A percentile compares a stretch with the other conserved stretches of the same genome.
phyloP scores from a whole-genome alignment of 2,329 filamentous ascomycete genomes.

The Alternaria consortialis region DNA sequence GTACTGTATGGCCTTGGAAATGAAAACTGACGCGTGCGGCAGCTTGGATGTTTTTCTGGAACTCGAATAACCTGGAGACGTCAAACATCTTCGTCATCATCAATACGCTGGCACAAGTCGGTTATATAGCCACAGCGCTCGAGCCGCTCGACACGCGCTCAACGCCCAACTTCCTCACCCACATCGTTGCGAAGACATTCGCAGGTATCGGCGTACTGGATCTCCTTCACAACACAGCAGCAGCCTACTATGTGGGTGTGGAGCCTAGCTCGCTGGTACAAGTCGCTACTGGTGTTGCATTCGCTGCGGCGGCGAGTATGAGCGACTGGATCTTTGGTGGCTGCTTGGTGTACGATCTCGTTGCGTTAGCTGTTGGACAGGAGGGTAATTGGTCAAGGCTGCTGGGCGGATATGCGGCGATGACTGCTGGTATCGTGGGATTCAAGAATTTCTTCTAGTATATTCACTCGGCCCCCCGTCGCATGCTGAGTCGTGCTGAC shows the following conservation, averaged over 20 bases:
- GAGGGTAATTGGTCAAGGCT: slow-evolving; percentile 61
- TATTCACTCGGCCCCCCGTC: slow-evolving; percentile 1
- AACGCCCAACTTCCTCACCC: slow-evolving; percentile 64
- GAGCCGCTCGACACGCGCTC: slow-evolving; percentile 61
- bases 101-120: slow-evolving; percentile 65
- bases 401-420: slow-evolving; percentile 62
- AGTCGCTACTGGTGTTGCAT: slow-evolving; percentile 63
- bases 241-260: slow-evolving; percentile 63
- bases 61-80: slow-evolving; percentile 59
- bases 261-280: slow-evolving; percentile 60
- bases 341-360: slow-evolving; percentile 67
- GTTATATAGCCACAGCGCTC: slow-evolving; percentile 61
- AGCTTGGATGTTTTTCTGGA: slow-evolving; percentile 72
- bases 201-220: slow-evolving; percentile 69
- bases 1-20: background rate
- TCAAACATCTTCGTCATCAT: slow-evolving; percentile 65
- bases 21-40: background rate
- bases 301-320: slow-evolving; percentile 57
- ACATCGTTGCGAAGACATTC: slow-evolving; percentile 67
- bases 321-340: slow-evolving; percentile 70
- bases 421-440: slow-evolving; percentile 63
- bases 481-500: slow-evolving; percentile 27
- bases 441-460: slow-evolving; percentile 64
- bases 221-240: slow-evolving; percentile 66
- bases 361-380: slow-evolving; percentile 64